phyloP scores from a whole-genome alignment of 2,329 filamentous ascomycete species.

The Xylaria sp. region DNA sequence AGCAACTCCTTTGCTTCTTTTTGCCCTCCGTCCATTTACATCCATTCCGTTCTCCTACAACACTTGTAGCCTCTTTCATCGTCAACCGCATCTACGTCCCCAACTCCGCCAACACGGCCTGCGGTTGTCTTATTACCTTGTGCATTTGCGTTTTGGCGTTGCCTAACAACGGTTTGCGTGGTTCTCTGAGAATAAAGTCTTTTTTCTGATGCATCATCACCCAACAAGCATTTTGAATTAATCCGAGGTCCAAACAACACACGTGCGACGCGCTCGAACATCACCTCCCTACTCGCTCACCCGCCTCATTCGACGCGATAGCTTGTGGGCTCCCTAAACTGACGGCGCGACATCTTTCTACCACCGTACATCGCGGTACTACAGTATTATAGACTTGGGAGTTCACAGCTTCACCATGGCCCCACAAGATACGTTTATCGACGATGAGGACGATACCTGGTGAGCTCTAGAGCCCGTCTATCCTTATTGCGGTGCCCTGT shows the following conservation, averaged over 20 bases:
- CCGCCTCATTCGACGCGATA: conserved; percentile 24
- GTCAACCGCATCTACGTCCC: conserved; percentile 14
- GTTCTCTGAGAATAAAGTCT: conserved; percentile 18
- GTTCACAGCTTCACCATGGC: conserved; percentile 61
- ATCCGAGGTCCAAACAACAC: not conserved
- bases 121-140: not conserved
- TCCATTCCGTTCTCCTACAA: conserved; percentile 27
- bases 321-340: not conserved
- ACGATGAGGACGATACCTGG: conserved; percentile 77
- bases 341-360: conserved; percentile 16
- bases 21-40: conserved; percentile 38
- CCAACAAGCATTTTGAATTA: conserved; percentile 31
- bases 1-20: conserved; percentile 46
- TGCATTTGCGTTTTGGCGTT: conserved; percentile 29
- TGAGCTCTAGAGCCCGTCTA: conserved; percentile 52
- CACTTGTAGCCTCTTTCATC: conserved; percentile 28
- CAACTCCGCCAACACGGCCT: not conserved
- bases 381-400: not conserved
- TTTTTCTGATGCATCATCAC: conserved; percentile 40
- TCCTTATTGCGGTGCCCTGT: conserved; percentile 15
- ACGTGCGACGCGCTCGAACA: conserved; percentile 37
- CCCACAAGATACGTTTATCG: conserved; percentile 75
- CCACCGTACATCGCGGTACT: conserved; percentile 6
- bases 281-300: not conserved
- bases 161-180: conserved; percentile 21